Evolutionary conservation across 192 early-diverging fungal species (phyloP), one percentile per base, ranked within the genome.

Genomic region (Backusella tarrabulga): DNA sequence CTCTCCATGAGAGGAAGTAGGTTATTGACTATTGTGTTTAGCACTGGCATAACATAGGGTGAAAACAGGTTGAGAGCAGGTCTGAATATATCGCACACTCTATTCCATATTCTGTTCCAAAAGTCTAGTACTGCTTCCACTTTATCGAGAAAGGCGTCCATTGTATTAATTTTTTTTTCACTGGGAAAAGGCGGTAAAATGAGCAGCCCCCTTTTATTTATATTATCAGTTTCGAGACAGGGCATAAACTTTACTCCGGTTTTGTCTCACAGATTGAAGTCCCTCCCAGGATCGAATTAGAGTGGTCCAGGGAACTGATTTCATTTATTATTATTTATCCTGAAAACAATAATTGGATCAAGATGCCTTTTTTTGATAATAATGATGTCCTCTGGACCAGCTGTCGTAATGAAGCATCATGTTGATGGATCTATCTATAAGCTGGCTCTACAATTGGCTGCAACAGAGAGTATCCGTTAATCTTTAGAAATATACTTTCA

Each of bases 91-190:
- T 41, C 38, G n/a, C 34, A 35, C 3, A 38, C n/a, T 70, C 11
- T 35, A 41, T 70, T 36, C 21, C 34, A 41, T 23, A 41, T 70
- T 70, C 38, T 70, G 21, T 21, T 70, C 35, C 68, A 23, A 70
- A 41, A 70, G 21, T 36, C 11, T 21, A 70, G 12, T 14, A 70
- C 68, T 23, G 68, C 68, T 70, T 70, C 68, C 11, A 70, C 68
- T 70, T 70, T 70, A 70, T 70, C 68, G 19, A 70, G 38, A 38
- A 70, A 70, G 17, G 68, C 34, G n/a, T 70, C 38, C 68, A 70
- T 70, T 36, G n/a, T 69, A 21, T 35, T 35, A 32, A 1, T 68
- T 17, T 69, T 14, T 38, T n/a, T 35, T 17, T 63, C 9, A 63
- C 56, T 63, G 56, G 56, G 56, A 63, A 63, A 63, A 63, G 4